Percentiles rank a stretch among this genome's conserved stretches.
Conservation (phyloP, 2,329 filamentous ascomycete genomes). For the Coleophoma cylindrospora region DNA sequence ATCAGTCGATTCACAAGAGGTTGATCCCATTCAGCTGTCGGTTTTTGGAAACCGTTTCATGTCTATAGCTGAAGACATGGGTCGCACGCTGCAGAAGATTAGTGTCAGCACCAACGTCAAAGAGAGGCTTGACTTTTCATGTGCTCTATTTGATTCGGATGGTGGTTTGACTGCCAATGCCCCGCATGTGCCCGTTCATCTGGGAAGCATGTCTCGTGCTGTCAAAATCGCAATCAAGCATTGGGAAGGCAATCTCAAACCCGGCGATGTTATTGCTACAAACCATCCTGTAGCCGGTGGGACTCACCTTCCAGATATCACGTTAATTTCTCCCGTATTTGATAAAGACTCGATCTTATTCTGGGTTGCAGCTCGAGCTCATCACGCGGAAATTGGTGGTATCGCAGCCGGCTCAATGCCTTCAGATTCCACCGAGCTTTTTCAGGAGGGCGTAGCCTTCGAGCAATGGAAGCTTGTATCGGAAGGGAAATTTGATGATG, state of each 20-base stretch:
- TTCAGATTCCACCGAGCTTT: conserved; percentile 60
- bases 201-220: conserved; percentile 14
- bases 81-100: conserved; percentile 69
- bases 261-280: conserved; percentile 73
- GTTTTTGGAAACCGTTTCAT: conserved; percentile 79
- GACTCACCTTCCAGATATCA: conserved; percentile 80
- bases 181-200: conserved; percentile 59
- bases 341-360: conserved; percentile 68
- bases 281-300: conserved; percentile 72
- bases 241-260: conserved; percentile 70
- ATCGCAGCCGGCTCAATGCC: conserved; percentile 80
- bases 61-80: conserved; percentile 82
- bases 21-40: conserved; percentile 70
- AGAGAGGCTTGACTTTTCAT: conserved; percentile 76
- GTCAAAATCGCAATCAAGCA: conserved; percentile 69
- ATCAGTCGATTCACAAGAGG: conserved; percentile 39
- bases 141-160: conserved; percentile 69
- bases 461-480: conserved; percentile 64
- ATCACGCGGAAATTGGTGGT: conserved; percentile 80
- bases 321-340: conserved; percentile 75
- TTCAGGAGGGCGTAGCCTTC: conserved; percentile 57
- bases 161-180: conserved; percentile 73
- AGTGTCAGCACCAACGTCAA: conserved; percentile 75
- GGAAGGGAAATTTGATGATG: conserved; percentile 70
- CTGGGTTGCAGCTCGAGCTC: conserved; percentile 70